Base-by-base conservation (phyloP, 768 basidiomycete species). In the Trametes villosa region DNA sequence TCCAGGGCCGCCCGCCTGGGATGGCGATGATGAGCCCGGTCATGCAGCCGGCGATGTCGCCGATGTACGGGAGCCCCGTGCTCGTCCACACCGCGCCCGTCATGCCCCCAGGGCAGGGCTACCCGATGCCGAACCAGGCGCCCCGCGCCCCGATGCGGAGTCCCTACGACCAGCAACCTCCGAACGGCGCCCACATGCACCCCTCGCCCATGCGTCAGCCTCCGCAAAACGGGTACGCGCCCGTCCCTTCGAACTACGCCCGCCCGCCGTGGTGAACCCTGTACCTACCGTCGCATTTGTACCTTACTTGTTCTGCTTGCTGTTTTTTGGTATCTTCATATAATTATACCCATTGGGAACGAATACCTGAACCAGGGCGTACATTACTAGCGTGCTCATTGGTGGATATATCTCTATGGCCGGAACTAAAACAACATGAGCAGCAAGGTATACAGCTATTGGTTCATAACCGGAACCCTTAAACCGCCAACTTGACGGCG, bases 1-100 rank as follows among this genome's bases (percentile, higher is more conserved):
- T 68, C 7, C 76, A 71, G 33, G 70, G 67, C 30, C 76, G 60
- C 33, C 63, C 55, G 9, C 57, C 55, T 9, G 62, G 59, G 6
- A 66, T 89, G 74, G 73, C 83, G 15, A 74, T 88, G 71, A 83
- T 91, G 74, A 91, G 89, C 70, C 91, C 91, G n/a, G 83, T 82
- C n/a, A 79, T 89, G 76, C 74, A 83, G 33, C 83, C 83, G 70
- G 81, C 84, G 4, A 74, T 81, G 52, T 71, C 71, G 44, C 70
- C 79, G 17, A 86, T 91, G 82, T 91, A 90, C 71, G 75, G 81
- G 36, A 91, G 88, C 68, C 89, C 90, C 12, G 84, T 86, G 18
- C 71, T 92, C 71, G 83, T 92, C 78, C 88, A 77, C 50, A 69
- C 78, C 52, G 47, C 66, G 38, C 59, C 70, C 42, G 77, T 81